Conservation (phyloP, 805 yeast species). For the Candida mattraensis region DNA sequence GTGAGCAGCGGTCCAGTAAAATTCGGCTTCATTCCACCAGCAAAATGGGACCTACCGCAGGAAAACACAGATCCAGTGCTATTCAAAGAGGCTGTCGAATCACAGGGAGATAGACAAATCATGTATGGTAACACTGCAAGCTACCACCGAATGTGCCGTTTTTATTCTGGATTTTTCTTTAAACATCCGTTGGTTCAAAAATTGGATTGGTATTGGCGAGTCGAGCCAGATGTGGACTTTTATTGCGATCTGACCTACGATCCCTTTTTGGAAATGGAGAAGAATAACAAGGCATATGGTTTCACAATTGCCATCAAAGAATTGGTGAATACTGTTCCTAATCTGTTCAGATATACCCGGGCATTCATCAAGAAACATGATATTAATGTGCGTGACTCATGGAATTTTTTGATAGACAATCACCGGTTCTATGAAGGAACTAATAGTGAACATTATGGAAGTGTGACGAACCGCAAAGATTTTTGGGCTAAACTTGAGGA, state of each 20-base stretch:
- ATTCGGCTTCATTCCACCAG: conserved; percentile 64
- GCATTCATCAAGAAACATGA: conserved; percentile 53
- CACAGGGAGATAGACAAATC: conserved; percentile 81
- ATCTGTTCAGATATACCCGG: conserved; percentile 70
- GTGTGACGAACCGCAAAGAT: conserved; percentile 24
- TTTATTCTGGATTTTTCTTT: conserved; percentile 79
- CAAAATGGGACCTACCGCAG: conserved; percentile 72
- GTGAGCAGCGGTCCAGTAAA: conserved; percentile 61
- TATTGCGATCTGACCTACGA: conserved; percentile 91
- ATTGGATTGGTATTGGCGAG: conserved; percentile 93
- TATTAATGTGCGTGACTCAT: conserved; percentile 57
- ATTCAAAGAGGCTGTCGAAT: conserved; percentile 57
- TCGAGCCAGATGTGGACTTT: conserved; percentile 90
- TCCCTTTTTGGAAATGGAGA: conserved; percentile 81
- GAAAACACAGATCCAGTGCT: conserved; percentile 37
- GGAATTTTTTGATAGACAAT: conserved; percentile 62
- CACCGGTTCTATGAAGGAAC: conserved; percentile 36
- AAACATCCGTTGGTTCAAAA: conserved; percentile 70
- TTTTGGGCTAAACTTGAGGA: conserved; percentile 29
- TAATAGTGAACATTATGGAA: conserved; percentile 31
- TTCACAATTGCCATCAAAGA: conserved; percentile 81
- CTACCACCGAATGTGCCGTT: conserved; percentile 96
- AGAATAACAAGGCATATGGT: conserved; percentile 71
- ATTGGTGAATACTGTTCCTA: conserved; percentile 78
- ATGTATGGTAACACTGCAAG: conserved; percentile 81